Base-by-base conservation (phyloP, 2,329 filamentous ascomycete species). In the Hymenoscyphus occultus region DNA sequence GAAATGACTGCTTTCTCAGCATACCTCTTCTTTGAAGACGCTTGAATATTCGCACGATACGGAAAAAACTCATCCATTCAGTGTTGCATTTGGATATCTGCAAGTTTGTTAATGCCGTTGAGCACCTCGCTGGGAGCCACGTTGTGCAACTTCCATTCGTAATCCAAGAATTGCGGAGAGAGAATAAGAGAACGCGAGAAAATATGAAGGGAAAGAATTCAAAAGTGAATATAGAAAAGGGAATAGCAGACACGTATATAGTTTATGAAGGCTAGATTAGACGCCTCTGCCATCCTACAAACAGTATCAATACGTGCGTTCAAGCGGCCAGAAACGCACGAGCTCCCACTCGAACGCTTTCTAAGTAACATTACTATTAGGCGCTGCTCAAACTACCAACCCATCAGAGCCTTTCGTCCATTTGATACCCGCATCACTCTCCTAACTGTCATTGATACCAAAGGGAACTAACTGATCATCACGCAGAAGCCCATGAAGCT, bases 81-180 rank as follows among this genome's bases (percentile, higher is more conserved):
- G n/a, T 59, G 65, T 39, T 65, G 66, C 61, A 65, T 39, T 68
- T 64, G 64, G 59, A 68, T 32, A 65, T 68, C 56, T 67, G 63
- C 64, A 64, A 65, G 39, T 67, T 67, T 56, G 42, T 68, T 35
- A 56, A 45, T 13, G 63, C 63, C 32, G 45, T 68, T 64, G 63
- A 56, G 57, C 62, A 59, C 28, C 42, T 62, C 48, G 54, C 58
- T 5, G 59, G 61, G 56, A 63, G 57, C 14, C 59, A 65, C 48
- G 56, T 68, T 10, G 63, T 62, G 22, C 35, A 68, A 35, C 65
- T 68, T 67, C 67, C 65, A 12, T 32, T 67, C 19, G 16, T 39
- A 12, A 62, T 66, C n/a, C 7, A 9, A 28, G 60, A 66, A 61
- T 45, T 65, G 51, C 60, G 22, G 1, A 22, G 22, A 22, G 22